Evolutionary conservation across 176 grass and related monocot species (phyloP).

Genomic region (Carex kokanica): DNA sequence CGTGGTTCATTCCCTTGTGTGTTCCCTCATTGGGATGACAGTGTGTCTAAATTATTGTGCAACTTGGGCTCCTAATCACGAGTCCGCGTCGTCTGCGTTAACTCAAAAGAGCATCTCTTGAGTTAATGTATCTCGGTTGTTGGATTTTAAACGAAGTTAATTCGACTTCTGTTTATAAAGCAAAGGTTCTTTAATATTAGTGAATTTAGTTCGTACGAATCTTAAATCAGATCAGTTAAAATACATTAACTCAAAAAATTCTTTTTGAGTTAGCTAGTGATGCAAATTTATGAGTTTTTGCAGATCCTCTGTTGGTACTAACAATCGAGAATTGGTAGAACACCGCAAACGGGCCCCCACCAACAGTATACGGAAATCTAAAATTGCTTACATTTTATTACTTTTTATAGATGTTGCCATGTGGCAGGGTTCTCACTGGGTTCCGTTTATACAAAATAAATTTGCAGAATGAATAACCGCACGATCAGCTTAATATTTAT

Average conservation of each 20-base stretch:
- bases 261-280: no score
- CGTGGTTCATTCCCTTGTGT: conserved; percentile 14
- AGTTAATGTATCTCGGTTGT: no score
- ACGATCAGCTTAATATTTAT: not conserved
- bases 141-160: no score
- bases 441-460: not conserved
- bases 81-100: no score
- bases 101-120: no score
- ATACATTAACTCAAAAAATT: no score
- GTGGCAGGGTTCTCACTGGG: not conserved
- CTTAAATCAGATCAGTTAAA: no score
- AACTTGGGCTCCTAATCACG: conserved; percentile 30
- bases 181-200: no score
- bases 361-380: not conserved
- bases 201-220: no score
- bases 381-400: not conserved
- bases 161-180: no score
- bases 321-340: not conserved
- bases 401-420: not conserved
- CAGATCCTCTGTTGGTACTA: not conserved
- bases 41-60: conserved; percentile 17
- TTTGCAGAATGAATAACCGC: not conserved
- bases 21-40: conserved; percentile 13
- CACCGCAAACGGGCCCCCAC: not conserved
- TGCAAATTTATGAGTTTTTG: conserved; percentile 24